Base-by-base conservation (phyloP, 129 eudicot genomes). In the Erigeron canadensis region DNA sequence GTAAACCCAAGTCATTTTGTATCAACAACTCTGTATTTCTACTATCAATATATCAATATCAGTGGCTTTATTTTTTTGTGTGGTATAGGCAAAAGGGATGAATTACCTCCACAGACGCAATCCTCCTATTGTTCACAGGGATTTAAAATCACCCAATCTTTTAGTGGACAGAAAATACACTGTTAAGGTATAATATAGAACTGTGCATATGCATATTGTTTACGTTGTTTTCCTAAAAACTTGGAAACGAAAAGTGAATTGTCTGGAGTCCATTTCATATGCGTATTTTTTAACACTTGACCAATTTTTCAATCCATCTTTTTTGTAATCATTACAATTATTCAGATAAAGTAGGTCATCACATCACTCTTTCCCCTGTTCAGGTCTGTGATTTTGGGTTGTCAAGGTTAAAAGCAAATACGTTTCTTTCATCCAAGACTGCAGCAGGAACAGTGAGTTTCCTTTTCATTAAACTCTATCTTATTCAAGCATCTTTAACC, bases 311-410 rank as follows among this genome's bases (percentile, higher is more conserved):
- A 28, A 28, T n/a, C 43, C 5, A 28, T 53, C 22, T 28, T 28
- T 28, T 13, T 48, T 48, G 17, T 48, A 48, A 48, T 48, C n/a
- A 48, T 48, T 13, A 48, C 55, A 48, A 48, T 13, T 6, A 48
- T 48, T 34, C 43, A 59, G 43, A 4, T 22, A 59, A 10, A 2
- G 55, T 48, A n/a, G 53, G 9, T 61, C 61, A 28, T 75, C 46
- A 53, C 11, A 10, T 17, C 45, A 75, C 68, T 34, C 68, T 15
- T 67, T 44, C 6, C 3, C 43, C 61, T 74, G 45, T 70, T 54
- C 71, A 93, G 98, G 96, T 93, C 57, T 89, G 98, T 77, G 98
- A 93, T 86, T 93, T 93, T 75, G 98, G 98, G 34, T 95, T 93
- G 78, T 93, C 98, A 11, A 87, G 98, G 65, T 86, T 90, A 65